A percentile compares a stretch with the other conserved stretches of the same genome.
Conservation (phyloP, 768 basidiomycete species). For the Tricholoma terreum region DNA sequence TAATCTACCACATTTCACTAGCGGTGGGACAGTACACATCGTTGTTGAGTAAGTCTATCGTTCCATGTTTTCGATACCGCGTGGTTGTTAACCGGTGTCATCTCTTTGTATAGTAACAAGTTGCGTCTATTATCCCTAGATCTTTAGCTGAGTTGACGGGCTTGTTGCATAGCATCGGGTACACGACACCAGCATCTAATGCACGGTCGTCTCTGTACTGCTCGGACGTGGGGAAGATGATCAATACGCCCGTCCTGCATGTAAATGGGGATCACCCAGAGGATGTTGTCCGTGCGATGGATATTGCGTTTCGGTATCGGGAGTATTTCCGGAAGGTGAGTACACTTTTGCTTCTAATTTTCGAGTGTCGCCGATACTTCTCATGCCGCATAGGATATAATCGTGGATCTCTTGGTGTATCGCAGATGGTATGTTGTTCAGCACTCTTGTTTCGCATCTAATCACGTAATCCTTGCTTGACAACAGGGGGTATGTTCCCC, state of each 20-base stretch:
- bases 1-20: constrained; percentile 87
- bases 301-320: constrained; percentile 85
- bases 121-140: constrained; percentile 20
- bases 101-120: constrained; percentile 49
- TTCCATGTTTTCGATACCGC: not conserved
- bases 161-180: constrained; percentile 67
- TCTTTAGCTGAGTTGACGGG: not conserved
- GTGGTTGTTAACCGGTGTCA: not conserved
- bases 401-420: constrained; percentile 87
- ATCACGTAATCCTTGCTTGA: not conserved
- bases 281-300: constrained; percentile 83
- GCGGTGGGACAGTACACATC: constrained; percentile 86
- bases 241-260: constrained; percentile 84
- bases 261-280: constrained; percentile 92
- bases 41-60: constrained; percentile 74
- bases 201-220: constrained; percentile 87
- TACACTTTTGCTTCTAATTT: not conserved
- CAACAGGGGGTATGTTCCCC: constrained; percentile 37
- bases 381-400: constrained; percentile 56
- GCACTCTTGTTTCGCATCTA: not conserved
- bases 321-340: constrained; percentile 77
- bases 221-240: constrained; percentile 87
- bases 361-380: not conserved
- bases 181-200: constrained; percentile 83
- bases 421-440: constrained; percentile 59